Evolutionary conservation across 2,329 filamentous ascomycete genomes (phyloP), one percentile per base, ranked within the genome.

Genomic region (Diaporthe helianthi): DNA sequence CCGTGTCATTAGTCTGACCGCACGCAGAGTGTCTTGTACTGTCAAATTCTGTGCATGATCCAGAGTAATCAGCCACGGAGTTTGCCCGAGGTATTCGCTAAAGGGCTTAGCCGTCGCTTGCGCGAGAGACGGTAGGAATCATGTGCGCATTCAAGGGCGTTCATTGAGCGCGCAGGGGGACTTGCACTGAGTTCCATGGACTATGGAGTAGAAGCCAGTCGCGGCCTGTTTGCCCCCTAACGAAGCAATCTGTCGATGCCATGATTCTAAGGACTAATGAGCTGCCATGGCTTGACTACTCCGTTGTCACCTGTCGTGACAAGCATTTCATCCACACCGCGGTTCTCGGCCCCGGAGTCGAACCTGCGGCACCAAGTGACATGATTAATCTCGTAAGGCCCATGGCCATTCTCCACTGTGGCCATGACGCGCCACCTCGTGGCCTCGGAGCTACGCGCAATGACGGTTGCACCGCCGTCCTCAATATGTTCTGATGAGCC

Each of bases 241-340:
- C 26, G 22, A n/a, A 22, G 1, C 31, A 41, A 41, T 5, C 22
- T 9, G n/a, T 22, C 13, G n/a, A 8, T 47, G 29, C 12, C 17
- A 5, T 51, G 29, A 31, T 44, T 24, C 65, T 67, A 67, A 24
- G 67, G 58, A 61, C 71, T 72, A 65, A 72, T 71, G 15, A 78
- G 76, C 72, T 87, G 86, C 95, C 96, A 99, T 1, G 94, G 89
- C 76, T 91, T 91, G 33, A 98, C 92, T 65, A 92, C 85, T 0
- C 96, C 96, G 80, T 98, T 94, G 78, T 99, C 96, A 0, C 95
- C 96, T 0, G 94, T 97, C 19, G 92, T 96, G 24, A 98, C 83
- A 55, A 99, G 83, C 78, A 98, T 91, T 81, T 98, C 95, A 75
- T 97, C 93, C 29, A 83, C 79, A 4, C 85, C 84, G 66, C 79